Evolutionary conservation across 768 basidiomycete genomes (phyloP), one percentile per base, ranked within the genome.

Genomic region (Russula compacta): DNA sequence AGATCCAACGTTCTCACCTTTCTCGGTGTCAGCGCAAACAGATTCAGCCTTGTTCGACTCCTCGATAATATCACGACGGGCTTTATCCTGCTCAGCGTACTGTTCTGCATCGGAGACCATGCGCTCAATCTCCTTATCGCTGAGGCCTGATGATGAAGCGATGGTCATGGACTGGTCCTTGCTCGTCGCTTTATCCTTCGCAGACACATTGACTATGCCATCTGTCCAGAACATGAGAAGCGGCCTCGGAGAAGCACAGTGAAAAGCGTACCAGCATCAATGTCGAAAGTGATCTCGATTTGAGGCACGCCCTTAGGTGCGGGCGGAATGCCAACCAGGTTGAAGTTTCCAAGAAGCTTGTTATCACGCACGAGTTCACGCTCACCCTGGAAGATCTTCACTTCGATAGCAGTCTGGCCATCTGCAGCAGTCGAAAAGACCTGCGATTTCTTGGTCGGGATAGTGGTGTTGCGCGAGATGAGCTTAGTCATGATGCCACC

Each of bases 401-500:
- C 95, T 74, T 98, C 95, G 66, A 99, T 98, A 40, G 95, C 95
- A n/a, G 90, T 95, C 76, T 99, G 97, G 55, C 97, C 95, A 64
- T 99, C 97, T 42, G 95, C 95, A 43, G 97, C 95, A 15, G 97
- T 99, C 4, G 95, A 98, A 83, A 99, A 98, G 47, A 88, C 89
- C 74, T 98, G 95, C 0, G 92, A 94, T 83, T 99, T 99, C 83
- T 99, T 99, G 67, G 95, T 98, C 5, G 97, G 97, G 75, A 98
- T 98, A 60, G 97, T 98, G 11, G 97, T 99, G 79, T 99, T 99
- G 61, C 97, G 89, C 71, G 81, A 87, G 76, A 99, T 99, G 47
- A 99, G 84, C 76, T 98, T 95, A 66, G 95, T 98, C 92, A 99
- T 98, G 76, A 99, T 98, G 71, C 97, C 97, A 67, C 97, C 95